Evolutionary conservation across 768 basidiomycete genomes (phyloP), one percentile per base, ranked within the genome.

Genomic region (Mycena indigotica): DNA sequence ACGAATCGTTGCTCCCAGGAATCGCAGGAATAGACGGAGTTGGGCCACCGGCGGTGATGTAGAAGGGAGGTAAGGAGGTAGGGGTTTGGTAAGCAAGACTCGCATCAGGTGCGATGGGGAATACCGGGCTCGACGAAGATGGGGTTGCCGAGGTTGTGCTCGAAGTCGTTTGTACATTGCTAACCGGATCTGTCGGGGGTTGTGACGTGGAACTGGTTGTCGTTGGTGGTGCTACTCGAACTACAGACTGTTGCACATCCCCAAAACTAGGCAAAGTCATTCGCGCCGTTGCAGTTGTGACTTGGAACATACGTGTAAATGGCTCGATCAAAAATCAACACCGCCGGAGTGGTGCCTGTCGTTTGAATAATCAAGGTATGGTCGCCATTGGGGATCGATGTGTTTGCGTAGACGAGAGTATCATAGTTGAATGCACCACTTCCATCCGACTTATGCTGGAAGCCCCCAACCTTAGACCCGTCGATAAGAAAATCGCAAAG

Each of bases 301-400:
- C n/a, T n/a, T n/a, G n/a, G 21, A 32, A 62, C 66, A 17, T 41
- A 67, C 66, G 65, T 66, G 21, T 67, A 67, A 0, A 62, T 16
- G 5, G 54, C 65, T 28, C 53, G 58, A 40, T 67, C 66, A 26
- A 67, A 67, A n/a, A 66, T 60, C 26, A 67, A 38, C 13, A 53
- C 40, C 4, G 63, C 53, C 3, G 60, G 51, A n/a, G 56, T 55
- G 2, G 48, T 17, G 8, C 60, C 62, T 5, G 55, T 63, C 4
- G 62, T 60, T n/a, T 58, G 44, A 28, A 67, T 58, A 3, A 62
- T 45, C 10, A 67, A 56, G 3, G 38, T 53, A 44, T 67, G 66
- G 19, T 64, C 59, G 6, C 55, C 65, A 13, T 60, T 23, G 0
- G 57, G 35, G 4, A 67, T 21, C 13, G 53, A 49, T 1, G 56